These are phyloP conservation scores for Ogataea philodendri DNA, from an alignment of 805 yeast genomes.

Conservation along the genomic window DNA sequence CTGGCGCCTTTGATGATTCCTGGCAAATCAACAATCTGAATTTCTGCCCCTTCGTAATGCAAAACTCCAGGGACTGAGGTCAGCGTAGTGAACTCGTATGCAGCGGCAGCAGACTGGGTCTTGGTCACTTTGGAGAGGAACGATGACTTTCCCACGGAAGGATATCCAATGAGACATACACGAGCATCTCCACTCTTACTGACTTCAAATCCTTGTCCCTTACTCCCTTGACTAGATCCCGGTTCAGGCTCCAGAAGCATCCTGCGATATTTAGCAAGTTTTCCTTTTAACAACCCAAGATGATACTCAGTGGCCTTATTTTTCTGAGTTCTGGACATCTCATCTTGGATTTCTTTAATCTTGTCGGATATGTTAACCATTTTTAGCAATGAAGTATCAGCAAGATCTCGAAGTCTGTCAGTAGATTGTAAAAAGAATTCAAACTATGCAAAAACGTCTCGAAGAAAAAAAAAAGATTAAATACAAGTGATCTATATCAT, in stretches of 20 bases:
- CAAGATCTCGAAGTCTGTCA: too few relatives aligned
- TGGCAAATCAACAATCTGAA: constrained; percentile 95
- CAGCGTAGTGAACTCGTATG: constrained; percentile 91
- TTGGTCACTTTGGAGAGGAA: constrained; percentile 85
- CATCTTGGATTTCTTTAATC: constrained; percentile 86
- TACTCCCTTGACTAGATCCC: constrained; percentile 55
- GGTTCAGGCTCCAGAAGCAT: constrained; percentile 90
- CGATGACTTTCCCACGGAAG: constrained; percentile 96
- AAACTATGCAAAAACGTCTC: not conserved
- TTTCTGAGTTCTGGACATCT: constrained; percentile 91
- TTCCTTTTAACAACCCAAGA: constrained; percentile 90
- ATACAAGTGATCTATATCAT: too few relatives aligned
- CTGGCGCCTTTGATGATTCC: constrained; percentile 97
- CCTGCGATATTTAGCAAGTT: constrained; percentile 86
- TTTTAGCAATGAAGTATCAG: constrained; percentile 2
- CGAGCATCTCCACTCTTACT: constrained; percentile 95
- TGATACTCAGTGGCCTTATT: constrained; percentile 98
- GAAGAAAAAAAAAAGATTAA: too few relatives aligned
- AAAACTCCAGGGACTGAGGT: constrained; percentile 96
- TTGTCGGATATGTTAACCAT: constrained; percentile 53
- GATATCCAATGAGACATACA: constrained; percentile 92
- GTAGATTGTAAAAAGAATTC: not conserved
- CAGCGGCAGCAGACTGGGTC: constrained; percentile 93
- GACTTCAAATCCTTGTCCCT: constrained; percentile 88
- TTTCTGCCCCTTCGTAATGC: constrained; percentile 94